Evolutionary conservation across 2,329 filamentous ascomycete genomes (phyloP).

Genomic region (Aureobasidium sp.): DNA sequence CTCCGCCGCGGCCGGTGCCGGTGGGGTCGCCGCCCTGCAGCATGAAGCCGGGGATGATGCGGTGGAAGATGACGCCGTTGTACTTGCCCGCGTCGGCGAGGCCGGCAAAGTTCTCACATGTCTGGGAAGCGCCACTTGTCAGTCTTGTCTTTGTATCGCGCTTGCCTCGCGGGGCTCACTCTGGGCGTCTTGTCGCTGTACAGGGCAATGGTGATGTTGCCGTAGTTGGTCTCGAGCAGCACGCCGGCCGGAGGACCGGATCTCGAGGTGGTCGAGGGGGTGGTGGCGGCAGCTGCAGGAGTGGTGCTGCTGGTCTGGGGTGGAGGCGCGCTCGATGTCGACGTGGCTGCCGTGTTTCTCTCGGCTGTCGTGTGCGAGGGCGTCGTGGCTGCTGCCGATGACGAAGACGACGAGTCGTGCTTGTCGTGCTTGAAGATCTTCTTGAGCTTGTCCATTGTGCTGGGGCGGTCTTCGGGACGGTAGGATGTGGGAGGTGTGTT

Average conservation of each 20-base stretch:
- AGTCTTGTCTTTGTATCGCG: background rate
- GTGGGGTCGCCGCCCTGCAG: constrained; percentile 95
- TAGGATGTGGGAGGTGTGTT: background rate
- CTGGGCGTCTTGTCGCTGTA: constrained; percentile 28
- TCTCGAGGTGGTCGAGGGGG: background rate
- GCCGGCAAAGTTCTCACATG: constrained; percentile 31
- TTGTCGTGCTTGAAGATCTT: constrained; percentile 20
- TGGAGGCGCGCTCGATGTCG: constrained; percentile 17
- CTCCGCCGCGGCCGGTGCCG: constrained; percentile 81
- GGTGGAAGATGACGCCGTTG: constrained; percentile 31
- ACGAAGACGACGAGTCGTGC: background rate
- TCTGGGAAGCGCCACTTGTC: constrained; percentile 19
- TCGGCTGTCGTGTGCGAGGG: background rate
- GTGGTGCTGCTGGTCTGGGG: constrained; percentile 14
- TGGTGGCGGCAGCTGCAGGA: background rate
- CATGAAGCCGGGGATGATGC: constrained; percentile 95
- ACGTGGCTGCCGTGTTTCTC: constrained; percentile 11
- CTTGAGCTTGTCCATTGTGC: constrained; percentile 22
- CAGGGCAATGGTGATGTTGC: constrained; percentile 29
- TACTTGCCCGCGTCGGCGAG: constrained; percentile 29
- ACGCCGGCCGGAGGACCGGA: constrained; percentile 19
- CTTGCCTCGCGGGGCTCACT: constrained; percentile 17
- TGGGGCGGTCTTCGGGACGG: background rate
- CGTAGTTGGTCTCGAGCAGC: constrained; percentile 28
- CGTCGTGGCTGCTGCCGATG: background rate